Conservation (phyloP, 2,329 filamentous ascomycete species). For the Meredithiella fracta region DNA sequence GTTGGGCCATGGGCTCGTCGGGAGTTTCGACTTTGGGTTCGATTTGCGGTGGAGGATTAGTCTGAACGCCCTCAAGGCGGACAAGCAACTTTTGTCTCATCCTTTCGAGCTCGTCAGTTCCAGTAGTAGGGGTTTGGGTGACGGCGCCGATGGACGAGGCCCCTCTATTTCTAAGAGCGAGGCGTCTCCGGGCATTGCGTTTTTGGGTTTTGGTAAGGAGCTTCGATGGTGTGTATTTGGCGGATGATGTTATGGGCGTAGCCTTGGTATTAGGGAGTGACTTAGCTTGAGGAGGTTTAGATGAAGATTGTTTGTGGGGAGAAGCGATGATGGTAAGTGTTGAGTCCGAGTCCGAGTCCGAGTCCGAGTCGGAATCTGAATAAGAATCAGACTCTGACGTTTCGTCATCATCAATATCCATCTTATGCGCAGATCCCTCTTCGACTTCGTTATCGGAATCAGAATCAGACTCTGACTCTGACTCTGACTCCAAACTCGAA, state of each 20-base stretch:
- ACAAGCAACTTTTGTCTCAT: background rate
- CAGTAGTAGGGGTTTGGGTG: background rate
- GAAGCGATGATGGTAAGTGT: no score
- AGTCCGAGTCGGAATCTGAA: slow-evolving; percentile 13
- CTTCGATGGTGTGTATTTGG: background rate
- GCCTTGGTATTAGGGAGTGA: no score
- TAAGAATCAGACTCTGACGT: no score
- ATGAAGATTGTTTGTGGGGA: no score
- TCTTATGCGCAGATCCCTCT: background rate
- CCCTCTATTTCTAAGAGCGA: slow-evolving; percentile 1
- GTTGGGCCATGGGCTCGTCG: background rate
- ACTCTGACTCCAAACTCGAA: no score
- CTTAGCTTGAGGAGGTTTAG: no score
- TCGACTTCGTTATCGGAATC: background rate
- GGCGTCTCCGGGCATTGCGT: slow-evolving; percentile 10
- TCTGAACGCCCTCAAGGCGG: background rate
- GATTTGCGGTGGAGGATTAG: slow-evolving; percentile 11
- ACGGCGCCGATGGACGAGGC: background rate
- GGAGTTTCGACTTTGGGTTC: slow-evolving; percentile 20
- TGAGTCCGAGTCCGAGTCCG: slow-evolving; percentile 5
- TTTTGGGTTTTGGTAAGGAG: slow-evolving; percentile 11
- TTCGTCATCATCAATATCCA: background rate
- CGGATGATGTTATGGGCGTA: background rate
- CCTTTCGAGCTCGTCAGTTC: slow-evolving; percentile 1
- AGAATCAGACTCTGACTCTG: background rate